These are phyloP conservation scores for Penicillium roqueforti DNA, from an alignment of 495 filamentous ascomycete species.

Conservation along the genomic window DNA sequence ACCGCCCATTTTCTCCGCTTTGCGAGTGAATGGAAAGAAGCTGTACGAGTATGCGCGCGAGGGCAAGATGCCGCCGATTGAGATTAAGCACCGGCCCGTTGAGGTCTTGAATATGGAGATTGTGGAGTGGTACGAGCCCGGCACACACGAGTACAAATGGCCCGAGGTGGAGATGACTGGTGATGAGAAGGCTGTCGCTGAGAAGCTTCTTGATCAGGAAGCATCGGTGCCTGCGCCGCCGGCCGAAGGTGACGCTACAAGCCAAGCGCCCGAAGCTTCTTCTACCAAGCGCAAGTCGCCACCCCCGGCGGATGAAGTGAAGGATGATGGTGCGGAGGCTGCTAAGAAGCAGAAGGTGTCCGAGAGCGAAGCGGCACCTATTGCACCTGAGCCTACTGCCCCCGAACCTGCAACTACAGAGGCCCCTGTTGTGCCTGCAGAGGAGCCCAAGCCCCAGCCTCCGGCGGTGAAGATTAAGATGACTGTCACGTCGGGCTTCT, in stretches of 20 bases:
- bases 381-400: slow-evolving; percentile 15
- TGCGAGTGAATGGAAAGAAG: slow-evolving; percentile 84
- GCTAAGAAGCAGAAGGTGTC: slow-evolving; percentile 38
- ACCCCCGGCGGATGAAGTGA: slow-evolving; percentile 25
- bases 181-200: slow-evolving; percentile 67
- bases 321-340: slow-evolving; percentile 19
- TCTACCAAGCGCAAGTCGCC: slow-evolving; percentile 34
- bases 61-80: slow-evolving; percentile 74
- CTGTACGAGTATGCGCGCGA: slow-evolving; percentile 94
- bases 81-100: slow-evolving; percentile 77
- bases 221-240: slow-evolving; percentile 20
- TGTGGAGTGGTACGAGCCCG: slow-evolving; percentile 82
- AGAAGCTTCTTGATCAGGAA: slow-evolving; percentile 57
- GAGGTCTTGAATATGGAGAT: slow-evolving; percentile 72
- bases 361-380: slow-evolving; percentile 21
- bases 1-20: slow-evolving; percentile 88
- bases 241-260: slow-evolving; percentile 19
- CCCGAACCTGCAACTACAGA: slow-evolving; percentile 16
- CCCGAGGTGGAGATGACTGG: slow-evolving; percentile 68
- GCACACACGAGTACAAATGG: slow-evolving; percentile 66
- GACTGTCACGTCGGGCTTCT: slow-evolving; percentile 95
- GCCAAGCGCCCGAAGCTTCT: slow-evolving; percentile 12
- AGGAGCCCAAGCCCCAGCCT: slow-evolving; percentile 37
- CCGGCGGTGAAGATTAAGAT: slow-evolving; percentile 78
- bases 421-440: slow-evolving; percentile 3